These are phyloP conservation scores for Taiwanofungus camphoratus DNA, from an alignment of 1,284 basidiomycete species.

Conservation along the genomic window DNA sequence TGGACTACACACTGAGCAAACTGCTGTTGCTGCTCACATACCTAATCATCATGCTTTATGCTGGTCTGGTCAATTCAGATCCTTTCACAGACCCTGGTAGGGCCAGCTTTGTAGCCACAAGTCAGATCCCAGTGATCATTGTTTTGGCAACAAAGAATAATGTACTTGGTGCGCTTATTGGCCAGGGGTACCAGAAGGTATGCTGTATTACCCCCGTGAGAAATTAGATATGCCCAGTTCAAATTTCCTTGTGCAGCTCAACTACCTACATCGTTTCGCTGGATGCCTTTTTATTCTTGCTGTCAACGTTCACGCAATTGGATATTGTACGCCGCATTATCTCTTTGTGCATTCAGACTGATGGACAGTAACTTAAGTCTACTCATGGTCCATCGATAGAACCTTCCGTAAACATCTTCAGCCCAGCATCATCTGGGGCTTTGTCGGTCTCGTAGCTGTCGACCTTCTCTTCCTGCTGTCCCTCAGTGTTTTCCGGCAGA, in stretches of 20 bases:
- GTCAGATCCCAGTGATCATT: slow-evolving; percentile 69
- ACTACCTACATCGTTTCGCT: slow-evolving; percentile 72
- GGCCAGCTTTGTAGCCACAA: slow-evolving; percentile 57
- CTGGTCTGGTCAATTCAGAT: slow-evolving; percentile 45
- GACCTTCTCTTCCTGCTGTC: slow-evolving; percentile 53
- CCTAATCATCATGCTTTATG: slow-evolving; percentile 41
- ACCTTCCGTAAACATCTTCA: slow-evolving; percentile 33
- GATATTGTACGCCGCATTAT: slow-evolving; percentile 41
- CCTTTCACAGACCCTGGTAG: slow-evolving; percentile 46
- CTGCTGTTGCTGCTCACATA: slow-evolving; percentile 42
- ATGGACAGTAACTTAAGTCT: slow-evolving; percentile 38
- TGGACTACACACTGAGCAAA: slow-evolving; percentile 32
- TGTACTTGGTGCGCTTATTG: slow-evolving; percentile 53
- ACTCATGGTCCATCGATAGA: slow-evolving; percentile 47
- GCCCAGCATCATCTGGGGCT: slow-evolving; percentile 40
- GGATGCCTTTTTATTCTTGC: slow-evolving; percentile 63
- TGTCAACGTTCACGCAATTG: slow-evolving; percentile 60
- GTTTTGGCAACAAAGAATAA: slow-evolving; percentile 73
- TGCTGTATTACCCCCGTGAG: slow-evolving; percentile 10
- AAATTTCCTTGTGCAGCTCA: slow-evolving; percentile 43
- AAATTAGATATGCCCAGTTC: neutral
- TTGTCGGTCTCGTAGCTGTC: slow-evolving; percentile 44
- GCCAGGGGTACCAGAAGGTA: slow-evolving; percentile 72
- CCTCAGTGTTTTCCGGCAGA: slow-evolving; percentile 40
- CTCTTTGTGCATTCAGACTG: neutral